A percentile compares a stretch with the other conserved stretches of the same genome.
phyloP scores from a whole-genome alignment of 169 alveolate species.

The Cytauxzoon felis region DNA sequence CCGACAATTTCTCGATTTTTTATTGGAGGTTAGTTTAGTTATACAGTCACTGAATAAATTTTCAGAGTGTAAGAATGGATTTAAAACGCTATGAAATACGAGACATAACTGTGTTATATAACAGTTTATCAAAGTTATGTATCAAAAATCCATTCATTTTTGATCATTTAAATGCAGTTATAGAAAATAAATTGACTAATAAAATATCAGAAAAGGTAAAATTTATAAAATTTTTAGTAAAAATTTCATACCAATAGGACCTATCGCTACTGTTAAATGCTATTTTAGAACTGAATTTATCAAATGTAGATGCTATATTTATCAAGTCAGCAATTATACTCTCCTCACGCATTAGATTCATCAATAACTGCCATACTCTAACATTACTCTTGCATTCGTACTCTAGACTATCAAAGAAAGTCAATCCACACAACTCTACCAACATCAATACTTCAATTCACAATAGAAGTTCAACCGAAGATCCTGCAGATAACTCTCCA shows the following conservation, averaged over 20 bases:
- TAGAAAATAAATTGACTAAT: slow-evolving; percentile 16
- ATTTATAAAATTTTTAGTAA: neutral
- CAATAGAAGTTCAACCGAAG: too few species aligned
- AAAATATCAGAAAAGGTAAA: slow-evolving; percentile 62
- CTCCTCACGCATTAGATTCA: slow-evolving; percentile 52
- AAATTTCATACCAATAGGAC: slow-evolving; percentile 36
- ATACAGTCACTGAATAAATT: too few species aligned
- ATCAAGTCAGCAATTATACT: slow-evolving; percentile 48
- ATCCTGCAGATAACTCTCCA: too few species aligned
- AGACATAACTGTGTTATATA: slow-evolving; percentile 58
- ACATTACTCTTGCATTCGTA: slow-evolving; percentile 52
- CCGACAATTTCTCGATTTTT: slow-evolving; percentile 13
- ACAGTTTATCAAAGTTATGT: slow-evolving; percentile 41
- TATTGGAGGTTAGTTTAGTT: slow-evolving; percentile 35
- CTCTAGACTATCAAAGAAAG: slow-evolving; percentile 9
- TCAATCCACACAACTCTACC: too few species aligned
- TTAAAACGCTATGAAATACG: slow-evolving; percentile 29
- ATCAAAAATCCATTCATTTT: slow-evolving; percentile 26
- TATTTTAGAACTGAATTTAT: slow-evolving; percentile 24
- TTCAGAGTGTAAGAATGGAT: slow-evolving; percentile 15
- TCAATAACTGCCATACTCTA: slow-evolving; percentile 53
- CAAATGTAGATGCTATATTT: slow-evolving; percentile 35
- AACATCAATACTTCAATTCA: too few species aligned
- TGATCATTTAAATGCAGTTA: slow-evolving; percentile 23
- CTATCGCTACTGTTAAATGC: slow-evolving; percentile 51